Base-by-base conservation (phyloP, 179 eudicot species). In the Carnegiea gigantea region DNA sequence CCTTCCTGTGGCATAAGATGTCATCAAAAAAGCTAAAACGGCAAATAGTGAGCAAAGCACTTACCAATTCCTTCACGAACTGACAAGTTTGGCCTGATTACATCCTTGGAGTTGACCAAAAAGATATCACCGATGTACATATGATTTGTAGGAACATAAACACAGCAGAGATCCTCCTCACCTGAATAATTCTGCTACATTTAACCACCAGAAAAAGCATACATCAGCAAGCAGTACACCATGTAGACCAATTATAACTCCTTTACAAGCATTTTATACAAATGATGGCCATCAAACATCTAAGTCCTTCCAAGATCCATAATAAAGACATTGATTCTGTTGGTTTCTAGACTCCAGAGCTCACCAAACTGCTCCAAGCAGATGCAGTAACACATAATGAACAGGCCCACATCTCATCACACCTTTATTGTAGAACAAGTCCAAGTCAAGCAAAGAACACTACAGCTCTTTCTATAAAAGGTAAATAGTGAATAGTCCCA, bases 61-160 rank as follows among this genome's bases (percentile, higher is more conserved):
- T 85, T 79, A 91, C 93, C 93, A 30, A 91, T 90, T 79, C 93
- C 93, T 88, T 90, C 93, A 64, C 93, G 90, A 49, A 90, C 91
- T 6, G 93, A 90, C 70, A 91, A 79, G 80, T 88, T 91, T 64
- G 93, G 93, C 80, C 93, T 83, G 82, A 89, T 88, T 53, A 91
- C 90, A 78, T 91, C 93, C 60, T 83, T 89, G n/a, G 90, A 86
- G 80, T 89, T 91, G 77, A 90, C 84, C 30, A 90, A 82, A 73
- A 90, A 90, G 59, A 90, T 87, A 78, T 90, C 92, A 40, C 92
- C 92, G 72, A 90, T 88, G 76, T 90, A 90, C 49, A 88, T 87
- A 83, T 90, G 90, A 77, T 90, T 88, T 44, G 91, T 88, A 26
- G 92, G 91, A 75, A 90, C 91, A 83, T 90, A 90, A 28, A 90